Evolutionary conservation across 805 yeast genomes (phyloP).

Genomic region (Saccharomycopsis microspora): DNA sequence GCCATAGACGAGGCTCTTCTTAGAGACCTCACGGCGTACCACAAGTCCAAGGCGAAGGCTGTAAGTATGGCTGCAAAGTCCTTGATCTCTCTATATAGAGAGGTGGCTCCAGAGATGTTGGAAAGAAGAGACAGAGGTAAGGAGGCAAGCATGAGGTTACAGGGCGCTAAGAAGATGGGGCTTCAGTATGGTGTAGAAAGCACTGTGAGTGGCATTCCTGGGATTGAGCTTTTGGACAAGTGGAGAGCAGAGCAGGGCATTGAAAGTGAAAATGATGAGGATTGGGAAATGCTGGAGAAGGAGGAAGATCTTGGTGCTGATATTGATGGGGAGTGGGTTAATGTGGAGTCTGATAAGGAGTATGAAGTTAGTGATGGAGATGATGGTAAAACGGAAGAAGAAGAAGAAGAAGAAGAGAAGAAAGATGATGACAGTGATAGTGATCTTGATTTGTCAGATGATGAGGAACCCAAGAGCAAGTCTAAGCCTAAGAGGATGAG

Average conservation of each 20-base stretch:
- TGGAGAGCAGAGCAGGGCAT: constrained; percentile 62
- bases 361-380: constrained; percentile 41
- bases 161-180: constrained; percentile 29
- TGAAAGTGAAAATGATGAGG: constrained; percentile 52
- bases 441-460: constrained; percentile 16
- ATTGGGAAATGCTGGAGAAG: constrained; percentile 43
- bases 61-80: constrained; percentile 93
- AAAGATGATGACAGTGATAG: constrained; percentile 23
- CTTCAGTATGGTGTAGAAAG: constrained; percentile 70
- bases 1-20: constrained; percentile 82
- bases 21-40: constrained; percentile 84
- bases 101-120: constrained; percentile 94
- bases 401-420: constrained; percentile 20
- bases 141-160: constrained; percentile 72
- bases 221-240: constrained; percentile 77
- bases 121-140: constrained; percentile 88
- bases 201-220: constrained; percentile 67
- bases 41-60: constrained; percentile 86
- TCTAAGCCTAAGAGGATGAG: constrained; percentile 14
- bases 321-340: constrained; percentile 88
- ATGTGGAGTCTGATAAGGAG: constrained; percentile 73
- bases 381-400: constrained; percentile 34
- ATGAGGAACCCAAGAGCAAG: constrained; percentile 5
- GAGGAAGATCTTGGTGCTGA: constrained; percentile 40
- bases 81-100: constrained; percentile 77